Conservation (phyloP, 768 basidiomycete genomes). For the Boletus barrowsii region DNA sequence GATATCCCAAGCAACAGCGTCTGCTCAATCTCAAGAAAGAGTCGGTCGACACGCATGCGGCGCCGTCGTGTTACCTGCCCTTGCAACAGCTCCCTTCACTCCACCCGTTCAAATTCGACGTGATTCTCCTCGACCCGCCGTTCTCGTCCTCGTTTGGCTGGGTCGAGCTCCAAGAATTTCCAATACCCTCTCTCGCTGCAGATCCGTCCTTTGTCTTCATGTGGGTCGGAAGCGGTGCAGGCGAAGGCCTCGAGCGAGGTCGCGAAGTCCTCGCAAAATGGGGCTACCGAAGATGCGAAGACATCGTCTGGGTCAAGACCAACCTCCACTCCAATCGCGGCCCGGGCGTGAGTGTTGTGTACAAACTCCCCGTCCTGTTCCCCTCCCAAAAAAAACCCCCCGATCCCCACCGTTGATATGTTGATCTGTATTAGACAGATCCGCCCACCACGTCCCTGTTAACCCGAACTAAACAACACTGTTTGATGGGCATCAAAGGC, state of each 20-base stretch:
- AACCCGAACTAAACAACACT: conserved; percentile 92
- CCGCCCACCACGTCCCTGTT: conserved; percentile 82
- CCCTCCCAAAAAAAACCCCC: too few relatives aligned
- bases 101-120: conserved; percentile 77
- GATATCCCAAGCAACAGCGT: conserved; percentile 92
- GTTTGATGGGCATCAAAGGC: conserved; percentile 94
- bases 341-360: conserved; percentile 57
- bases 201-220: conserved; percentile 94
- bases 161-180: conserved; percentile 79
- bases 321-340: conserved; percentile 71
- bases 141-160: conserved; percentile 84
- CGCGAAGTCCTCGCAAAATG: conserved; percentile 88
- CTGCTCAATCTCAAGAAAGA: conserved; percentile 80
- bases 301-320: conserved; percentile 98
- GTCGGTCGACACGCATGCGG: conserved; percentile 65
- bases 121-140: conserved; percentile 88
- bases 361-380: neutral
- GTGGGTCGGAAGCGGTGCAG: conserved; percentile 92
- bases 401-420: conserved; percentile 1
- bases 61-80: conserved; percentile 72
- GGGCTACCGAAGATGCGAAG: conserved; percentile 94
- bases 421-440: conserved; percentile 55
- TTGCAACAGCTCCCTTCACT: conserved; percentile 54
- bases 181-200: conserved; percentile 76
- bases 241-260: conserved; percentile 88